phyloP scores from a whole-genome alignment of 169 alveolate genomes.

The Sarcocystis neurona region DNA sequence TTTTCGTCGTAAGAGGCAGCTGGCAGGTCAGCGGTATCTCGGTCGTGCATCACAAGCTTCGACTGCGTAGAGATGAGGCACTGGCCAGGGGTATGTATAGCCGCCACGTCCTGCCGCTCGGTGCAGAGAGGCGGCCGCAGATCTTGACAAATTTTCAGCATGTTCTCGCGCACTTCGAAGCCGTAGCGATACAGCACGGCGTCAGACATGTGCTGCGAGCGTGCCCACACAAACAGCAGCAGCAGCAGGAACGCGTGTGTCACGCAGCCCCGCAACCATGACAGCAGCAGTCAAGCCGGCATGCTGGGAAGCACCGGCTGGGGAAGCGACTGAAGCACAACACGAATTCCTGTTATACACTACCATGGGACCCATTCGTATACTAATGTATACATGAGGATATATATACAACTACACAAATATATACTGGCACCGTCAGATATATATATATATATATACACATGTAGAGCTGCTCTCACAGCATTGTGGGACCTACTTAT shows the following conservation, averaged over 20 bases:
- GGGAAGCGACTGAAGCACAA: not conserved
- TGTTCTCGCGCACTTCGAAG: conserved; percentile 62
- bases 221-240: not conserved
- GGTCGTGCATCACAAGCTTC: conserved; percentile 60
- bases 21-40: conserved; percentile 23
- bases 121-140: conserved; percentile 67
- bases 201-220: conserved; percentile 57
- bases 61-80: conserved; percentile 71
- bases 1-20: conserved; percentile 29
- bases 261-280: not conserved
- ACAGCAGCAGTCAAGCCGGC: not conserved
- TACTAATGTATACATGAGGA: too few species aligned
- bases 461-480: too few species aligned
- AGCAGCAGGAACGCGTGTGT: not conserved
- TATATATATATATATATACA: not conserved
- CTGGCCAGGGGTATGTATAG: conserved; percentile 74
- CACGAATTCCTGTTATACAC: too few species aligned
- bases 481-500: not conserved
- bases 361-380: too few species aligned
- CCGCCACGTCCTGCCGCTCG: conserved; percentile 64
- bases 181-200: conserved; percentile 59
- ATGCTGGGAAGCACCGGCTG: not conserved
- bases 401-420: not conserved
- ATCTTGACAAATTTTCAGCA: conserved; percentile 68
- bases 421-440: not conserved